A percentile compares a stretch with the other conserved stretches of the same genome.
Evolutionary conservation across 805 yeast genomes (phyloP).

Genomic region (Yamadazyma tumulicola): DNA sequence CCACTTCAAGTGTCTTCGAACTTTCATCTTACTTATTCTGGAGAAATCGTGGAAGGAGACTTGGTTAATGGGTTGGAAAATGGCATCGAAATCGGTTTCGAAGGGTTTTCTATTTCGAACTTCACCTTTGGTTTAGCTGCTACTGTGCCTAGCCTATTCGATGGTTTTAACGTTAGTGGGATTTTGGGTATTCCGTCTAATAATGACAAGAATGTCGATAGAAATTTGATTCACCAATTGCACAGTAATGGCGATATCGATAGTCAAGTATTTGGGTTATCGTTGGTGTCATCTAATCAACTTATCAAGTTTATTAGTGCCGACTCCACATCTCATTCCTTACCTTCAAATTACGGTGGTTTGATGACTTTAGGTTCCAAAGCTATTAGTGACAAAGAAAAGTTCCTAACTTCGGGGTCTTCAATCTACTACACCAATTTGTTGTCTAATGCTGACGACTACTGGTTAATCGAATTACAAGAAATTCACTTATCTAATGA

Average conservation of each 20-base stretch:
- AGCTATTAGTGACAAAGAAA: conserved; percentile 12
- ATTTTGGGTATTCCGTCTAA: conserved; percentile 56
- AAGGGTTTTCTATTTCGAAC: conserved; percentile 33
- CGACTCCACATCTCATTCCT: conserved; percentile 25
- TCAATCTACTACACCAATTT: conserved; percentile 37
- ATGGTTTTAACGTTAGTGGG: conserved; percentile 53
- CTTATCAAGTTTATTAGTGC: conserved; percentile 13
- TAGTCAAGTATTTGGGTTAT: conserved; percentile 35
- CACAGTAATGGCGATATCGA: conserved; percentile 30
- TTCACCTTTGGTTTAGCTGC: conserved; percentile 54
- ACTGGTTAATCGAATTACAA: conserved; percentile 52
- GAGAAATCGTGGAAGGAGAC: conserved; percentile 51
- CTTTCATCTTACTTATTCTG: conserved; percentile 51
- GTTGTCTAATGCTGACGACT: conserved; percentile 28
- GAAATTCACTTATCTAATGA: conserved; percentile 26
- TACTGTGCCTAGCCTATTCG: conserved; percentile 51
- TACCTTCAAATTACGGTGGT: conserved; percentile 29
- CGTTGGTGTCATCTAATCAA: conserved; percentile 15
- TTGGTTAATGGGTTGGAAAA: conserved; percentile 34
- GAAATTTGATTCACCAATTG: conserved; percentile 41
- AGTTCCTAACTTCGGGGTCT: conserved; percentile 25
- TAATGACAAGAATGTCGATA: conserved; percentile 25
- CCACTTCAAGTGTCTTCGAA: conserved; percentile 19
- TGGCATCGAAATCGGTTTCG: conserved; percentile 20
- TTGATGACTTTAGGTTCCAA: conserved; percentile 22